Conservation (phyloP, 805 yeast genomes). For the Sugiyamaella qingdaonensis region DNA sequence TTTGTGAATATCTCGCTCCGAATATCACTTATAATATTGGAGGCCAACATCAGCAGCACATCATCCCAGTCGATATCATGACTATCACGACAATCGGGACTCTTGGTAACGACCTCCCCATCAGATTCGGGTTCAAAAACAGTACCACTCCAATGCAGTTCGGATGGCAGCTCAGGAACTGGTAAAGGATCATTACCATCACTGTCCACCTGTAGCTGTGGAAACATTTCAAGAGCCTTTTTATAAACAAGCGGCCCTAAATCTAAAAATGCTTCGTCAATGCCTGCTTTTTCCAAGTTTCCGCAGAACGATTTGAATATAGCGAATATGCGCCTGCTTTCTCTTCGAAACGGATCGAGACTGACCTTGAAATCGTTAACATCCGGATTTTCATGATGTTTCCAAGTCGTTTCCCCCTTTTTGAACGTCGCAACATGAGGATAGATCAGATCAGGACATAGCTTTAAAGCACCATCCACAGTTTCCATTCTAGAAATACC, state of each 20-base stretch:
- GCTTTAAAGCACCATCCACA: constrained; percentile 58
- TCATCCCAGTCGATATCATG: constrained; percentile 74
- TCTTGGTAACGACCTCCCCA: neutral
- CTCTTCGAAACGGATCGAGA: constrained; percentile 86
- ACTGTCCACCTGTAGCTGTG: constrained; percentile 36
- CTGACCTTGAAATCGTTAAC: constrained; percentile 74
- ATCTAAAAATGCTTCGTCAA: constrained; percentile 89
- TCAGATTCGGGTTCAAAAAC: constrained; percentile 14
- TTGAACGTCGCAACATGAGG: constrained; percentile 94
- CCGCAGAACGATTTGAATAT: constrained; percentile 61
- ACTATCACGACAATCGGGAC: neutral
- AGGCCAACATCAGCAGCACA: constrained; percentile 60
- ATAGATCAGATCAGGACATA: constrained; percentile 71
- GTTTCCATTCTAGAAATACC: constrained; percentile 80
- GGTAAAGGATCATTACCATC: constrained; percentile 12
- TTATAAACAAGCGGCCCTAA: constrained; percentile 61
- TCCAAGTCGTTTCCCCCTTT: constrained; percentile 83
- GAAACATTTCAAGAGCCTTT: constrained; percentile 43
- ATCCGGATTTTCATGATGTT: constrained; percentile 52
- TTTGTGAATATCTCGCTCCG: constrained; percentile 49
- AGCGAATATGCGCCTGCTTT: constrained; percentile 71
- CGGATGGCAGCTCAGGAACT: constrained; percentile 13
- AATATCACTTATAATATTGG: constrained; percentile 51
- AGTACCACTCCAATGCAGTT: constrained; percentile 25
- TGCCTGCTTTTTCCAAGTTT: constrained; percentile 86